Conservation (phyloP, 1,284 basidiomycete species). For the Cerioporus squamosus region DNA sequence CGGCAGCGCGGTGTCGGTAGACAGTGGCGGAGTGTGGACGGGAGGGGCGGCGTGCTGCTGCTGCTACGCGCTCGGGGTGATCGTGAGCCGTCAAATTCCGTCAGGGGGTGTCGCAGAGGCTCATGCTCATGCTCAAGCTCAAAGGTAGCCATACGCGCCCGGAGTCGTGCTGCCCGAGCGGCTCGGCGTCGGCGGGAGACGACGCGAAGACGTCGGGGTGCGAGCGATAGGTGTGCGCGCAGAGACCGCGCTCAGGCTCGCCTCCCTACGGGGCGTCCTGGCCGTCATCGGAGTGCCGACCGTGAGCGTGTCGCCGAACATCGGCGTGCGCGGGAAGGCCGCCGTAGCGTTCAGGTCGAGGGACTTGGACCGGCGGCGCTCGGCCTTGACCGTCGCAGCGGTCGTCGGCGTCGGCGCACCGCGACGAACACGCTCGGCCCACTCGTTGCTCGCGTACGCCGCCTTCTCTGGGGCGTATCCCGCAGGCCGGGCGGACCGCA, state of each 20-base stretch:
- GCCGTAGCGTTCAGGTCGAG: constrained; percentile 21
- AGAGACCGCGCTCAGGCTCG: constrained; percentile 16
- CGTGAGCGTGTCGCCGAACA: constrained; percentile 14
- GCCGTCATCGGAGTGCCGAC: not conserved
- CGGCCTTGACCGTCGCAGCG: constrained; percentile 18
- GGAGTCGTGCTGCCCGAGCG: constrained; percentile 13
- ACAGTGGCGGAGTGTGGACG: not conserved
- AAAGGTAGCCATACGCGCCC: constrained; percentile 12
- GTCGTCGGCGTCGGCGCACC: constrained; percentile 18
- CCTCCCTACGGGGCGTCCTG: constrained; percentile 13
- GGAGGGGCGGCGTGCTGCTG: not conserved
- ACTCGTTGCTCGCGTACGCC: constrained; percentile 25
- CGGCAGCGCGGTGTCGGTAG: not conserved
- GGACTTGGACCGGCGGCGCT: constrained; percentile 27
- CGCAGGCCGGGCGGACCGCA: constrained; percentile 17
- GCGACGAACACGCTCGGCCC: constrained; percentile 27
- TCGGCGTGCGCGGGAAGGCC: constrained; percentile 12
- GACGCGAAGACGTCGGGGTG: not conserved
- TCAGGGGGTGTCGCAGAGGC: not conserved
- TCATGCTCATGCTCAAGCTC: not conserved
- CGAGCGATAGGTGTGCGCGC: constrained; percentile 13
- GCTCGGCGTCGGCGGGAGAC: constrained; percentile 8
- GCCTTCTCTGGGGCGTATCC: constrained; percentile 10
- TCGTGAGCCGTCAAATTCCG: not conserved
- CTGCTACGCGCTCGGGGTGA: not conserved